phyloP scores from a whole-genome alignment of 768 basidiomycete species.

The Suillus ampliporus region DNA sequence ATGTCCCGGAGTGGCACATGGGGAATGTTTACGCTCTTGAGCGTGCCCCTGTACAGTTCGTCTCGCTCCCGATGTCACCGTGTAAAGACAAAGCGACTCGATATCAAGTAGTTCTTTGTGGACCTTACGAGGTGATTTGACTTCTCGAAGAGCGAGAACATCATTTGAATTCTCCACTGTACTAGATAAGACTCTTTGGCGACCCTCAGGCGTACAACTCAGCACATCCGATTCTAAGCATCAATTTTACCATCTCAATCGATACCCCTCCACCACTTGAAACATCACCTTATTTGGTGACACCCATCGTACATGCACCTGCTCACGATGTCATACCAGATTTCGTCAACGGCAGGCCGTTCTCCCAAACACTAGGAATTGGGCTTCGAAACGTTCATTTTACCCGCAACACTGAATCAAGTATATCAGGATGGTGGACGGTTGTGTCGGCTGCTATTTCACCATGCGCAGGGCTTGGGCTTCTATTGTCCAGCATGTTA shows the following conservation, averaged over 20 bases:
- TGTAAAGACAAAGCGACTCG: slow-evolving; percentile 42
- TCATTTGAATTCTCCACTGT: slow-evolving; percentile 10
- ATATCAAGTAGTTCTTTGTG: slow-evolving; percentile 78
- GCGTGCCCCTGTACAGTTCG: slow-evolving; percentile 51
- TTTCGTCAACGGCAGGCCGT: slow-evolving; percentile 76
- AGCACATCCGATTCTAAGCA: slow-evolving; percentile 57
- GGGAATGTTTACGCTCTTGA: slow-evolving; percentile 86
- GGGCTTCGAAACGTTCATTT: slow-evolving; percentile 55
- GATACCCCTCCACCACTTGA: slow-evolving; percentile 30
- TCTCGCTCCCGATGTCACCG: slow-evolving; percentile 55
- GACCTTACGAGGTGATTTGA: slow-evolving; percentile 74
- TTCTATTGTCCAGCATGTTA: slow-evolving; percentile 25
- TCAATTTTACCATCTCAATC: slow-evolving; percentile 55
- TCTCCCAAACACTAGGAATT: slow-evolving; percentile 73
- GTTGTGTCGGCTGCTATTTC: slow-evolving; percentile 34
- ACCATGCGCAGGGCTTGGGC: slow-evolving; percentile 7
- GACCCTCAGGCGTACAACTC: slow-evolving; percentile 57
- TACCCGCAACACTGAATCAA: not conserved
- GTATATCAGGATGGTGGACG: slow-evolving; percentile 58
- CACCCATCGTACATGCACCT: slow-evolving; percentile 46
- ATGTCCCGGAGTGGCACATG: slow-evolving; percentile 67
- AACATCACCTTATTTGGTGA: not conserved
- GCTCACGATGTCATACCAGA: slow-evolving; percentile 66
- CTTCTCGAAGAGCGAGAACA: not conserved
- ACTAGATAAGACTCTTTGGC: slow-evolving; percentile 82